Base-by-base conservation (phyloP, 1,284 basidiomycete species). In the Ganoderma boninense region DNA sequence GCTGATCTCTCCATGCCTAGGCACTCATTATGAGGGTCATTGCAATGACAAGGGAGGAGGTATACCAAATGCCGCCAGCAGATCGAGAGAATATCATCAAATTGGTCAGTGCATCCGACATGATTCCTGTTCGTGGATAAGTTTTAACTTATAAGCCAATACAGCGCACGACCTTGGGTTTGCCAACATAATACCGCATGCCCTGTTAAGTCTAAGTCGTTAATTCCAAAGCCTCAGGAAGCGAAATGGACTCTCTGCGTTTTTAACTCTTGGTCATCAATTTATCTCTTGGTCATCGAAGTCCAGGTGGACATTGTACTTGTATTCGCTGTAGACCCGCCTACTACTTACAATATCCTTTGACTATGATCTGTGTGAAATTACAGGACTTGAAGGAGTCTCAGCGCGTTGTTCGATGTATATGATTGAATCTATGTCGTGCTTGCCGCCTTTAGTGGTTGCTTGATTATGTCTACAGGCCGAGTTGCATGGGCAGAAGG, bases 21-120 rank as follows among this genome's bases (percentile, higher is more conserved):
- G 87, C 87, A 35, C 85, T 92, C 77, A 89, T 93, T 32, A 84
- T 92, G 82, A 87, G 87, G 61, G 87, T 93, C 11, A 77, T 93
- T 63, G 83, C 87, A 20, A 91, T 93, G 90, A 90, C 90, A 0
- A 87, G 89, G 4, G 92, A 93, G 63, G 89, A 93, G 76, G 87
- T 93, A 66, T 86, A 87, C 68, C 81, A 82, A 75, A 80, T 93
- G 38, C 87, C 90, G 5, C 87, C 88, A 1, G 79, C 84, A 2
- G 91, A 93, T 73, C 83, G 91, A 38, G 83, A 87, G 46, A 90
- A 87, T 65, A 89, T 91, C 74, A 86, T 92, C 69, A 91, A 93
- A 79, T 81, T 93, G 77, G 92, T 92, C 61, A 71, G 88, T 84
- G 13, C 38, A 23, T 29, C 54, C 40, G 52, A 5, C 35, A 49